Base-by-base conservation (phyloP, 1,284 basidiomycete genomes). In the Malassezia arunalokei region DNA sequence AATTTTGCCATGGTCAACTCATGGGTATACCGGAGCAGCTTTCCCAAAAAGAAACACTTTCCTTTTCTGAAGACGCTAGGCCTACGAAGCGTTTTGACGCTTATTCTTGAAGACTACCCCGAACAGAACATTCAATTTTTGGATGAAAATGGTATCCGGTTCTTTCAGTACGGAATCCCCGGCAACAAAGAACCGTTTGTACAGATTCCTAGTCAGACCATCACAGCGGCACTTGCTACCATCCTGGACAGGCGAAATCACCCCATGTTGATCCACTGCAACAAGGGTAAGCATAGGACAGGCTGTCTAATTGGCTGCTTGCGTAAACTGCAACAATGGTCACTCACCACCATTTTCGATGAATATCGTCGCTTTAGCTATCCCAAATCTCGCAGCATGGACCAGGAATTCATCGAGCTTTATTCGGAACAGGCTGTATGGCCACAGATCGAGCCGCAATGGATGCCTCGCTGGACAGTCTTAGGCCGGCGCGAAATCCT, bases 211-310 rank as follows among this genome's bases (percentile, higher is more conserved):
- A 77, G 78, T 42, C 76, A 79, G 56, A 78, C 78, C 49, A 78
- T 80, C 56, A 75, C 76, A 27, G 74, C 76, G 1, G 79, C 79
- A 0, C 73, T 80, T 24, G 71, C 74, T n/a, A 75, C 77, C 3
- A 76, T 79, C 17, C 65, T 79, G n/a, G 79, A 80, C 60, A 61
- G 62, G 33, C 69, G 78, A 4, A 80, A 80, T 59, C 78, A 79
- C 54, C 79, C 79, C 1, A 73, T 80, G 28, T 64, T 79, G 31
- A 78, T 80, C 15, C 79, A 80, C 60, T 80, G 79, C 71, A 80
- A 80, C 71, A 79, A 79, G 66, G 79, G 79, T 49, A 80, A 79
- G 47, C 79, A 80, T 55, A 75, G 79, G 1, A 80, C 79, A 0
- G 79, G 79, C 1, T 79, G 78, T 59, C 65, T 80, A 28, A 76